Conservation (phyloP, 2,329 filamentous ascomycete genomes). For the Shiraia bambusicola region DNA sequence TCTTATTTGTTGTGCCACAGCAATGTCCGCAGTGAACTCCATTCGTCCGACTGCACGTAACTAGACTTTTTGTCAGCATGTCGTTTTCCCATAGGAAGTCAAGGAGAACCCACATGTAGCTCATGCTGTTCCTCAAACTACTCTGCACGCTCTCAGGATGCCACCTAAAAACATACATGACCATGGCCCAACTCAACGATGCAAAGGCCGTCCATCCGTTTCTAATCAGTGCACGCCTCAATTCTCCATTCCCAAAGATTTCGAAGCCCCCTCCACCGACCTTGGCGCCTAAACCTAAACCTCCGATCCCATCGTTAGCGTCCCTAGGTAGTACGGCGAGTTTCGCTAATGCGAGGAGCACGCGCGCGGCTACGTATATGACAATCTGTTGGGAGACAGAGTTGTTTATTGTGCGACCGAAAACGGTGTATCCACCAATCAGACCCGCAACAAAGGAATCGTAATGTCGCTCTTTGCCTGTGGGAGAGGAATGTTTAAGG, state of each 20-base stretch:
- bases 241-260: slow-evolving; percentile 39
- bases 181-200: slow-evolving; percentile 82
- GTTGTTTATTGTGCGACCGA: slow-evolving; percentile 76
- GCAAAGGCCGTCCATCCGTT: slow-evolving; percentile 94
- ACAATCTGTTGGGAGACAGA: slow-evolving; percentile 95
- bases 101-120: slow-evolving; percentile 75
- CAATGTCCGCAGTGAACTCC: slow-evolving; percentile 83
- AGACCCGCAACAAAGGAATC: slow-evolving; percentile 87
- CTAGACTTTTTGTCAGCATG: slow-evolving; percentile 44
- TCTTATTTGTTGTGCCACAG: slow-evolving; percentile 75
- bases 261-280: slow-evolving; percentile 39
- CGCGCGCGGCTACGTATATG: slow-evolving; percentile 94
- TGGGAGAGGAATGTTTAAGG: slow-evolving; percentile 59
- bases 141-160: slow-evolving; percentile 89
- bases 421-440: slow-evolving; percentile 88
- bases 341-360: slow-evolving; percentile 80
- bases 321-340: slow-evolving; percentile 68
- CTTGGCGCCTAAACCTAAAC: slow-evolving; percentile 8
- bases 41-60: slow-evolving; percentile 79
- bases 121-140: slow-evolving; percentile 93
- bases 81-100: background rate
- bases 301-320: slow-evolving; percentile 34
- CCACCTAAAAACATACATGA: slow-evolving; percentile 95
- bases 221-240: slow-evolving; percentile 45
- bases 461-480: slow-evolving; percentile 65